These are phyloP conservation scores for Apiotrichum gracile DNA, from an alignment of 1,284 basidiomycete species.

Conservation along the genomic window DNA sequence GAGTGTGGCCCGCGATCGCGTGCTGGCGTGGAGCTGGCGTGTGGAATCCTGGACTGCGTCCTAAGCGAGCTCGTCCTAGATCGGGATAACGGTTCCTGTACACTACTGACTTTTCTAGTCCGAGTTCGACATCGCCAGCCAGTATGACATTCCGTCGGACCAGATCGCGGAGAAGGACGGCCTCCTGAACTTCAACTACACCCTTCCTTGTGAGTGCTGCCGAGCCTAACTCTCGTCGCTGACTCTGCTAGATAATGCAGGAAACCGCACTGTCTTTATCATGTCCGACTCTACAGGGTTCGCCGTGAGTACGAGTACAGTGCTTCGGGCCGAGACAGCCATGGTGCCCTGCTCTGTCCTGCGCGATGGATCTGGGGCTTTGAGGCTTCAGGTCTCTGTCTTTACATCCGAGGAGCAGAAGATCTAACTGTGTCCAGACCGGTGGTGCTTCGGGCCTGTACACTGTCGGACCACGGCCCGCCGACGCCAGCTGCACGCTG, in stretches of 20 bases:
- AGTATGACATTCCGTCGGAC: constrained; percentile 12
- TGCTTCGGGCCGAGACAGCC: too few relatives aligned
- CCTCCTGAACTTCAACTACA: constrained; percentile 23
- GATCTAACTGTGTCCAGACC: constrained; percentile 19
- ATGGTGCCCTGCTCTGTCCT: too few relatives aligned
- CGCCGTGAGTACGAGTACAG: constrained; percentile 27
- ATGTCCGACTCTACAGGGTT: constrained; percentile 40
- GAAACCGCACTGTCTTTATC: constrained; percentile 29
- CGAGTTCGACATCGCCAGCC: constrained; percentile 32
- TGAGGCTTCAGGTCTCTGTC: neutral
- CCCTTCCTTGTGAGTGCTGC: constrained; percentile 30
- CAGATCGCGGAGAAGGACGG: constrained; percentile 7
- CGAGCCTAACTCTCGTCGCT: neutral
- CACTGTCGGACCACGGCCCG: constrained; percentile 17
- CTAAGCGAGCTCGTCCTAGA: too few relatives aligned
- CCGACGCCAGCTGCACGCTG: constrained; percentile 18
- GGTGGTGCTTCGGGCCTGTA: constrained; percentile 35
- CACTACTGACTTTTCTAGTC: constrained; percentile 18
- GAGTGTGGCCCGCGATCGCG: constrained; percentile 2
- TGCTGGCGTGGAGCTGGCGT: neutral
- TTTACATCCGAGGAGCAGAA: too few relatives aligned
- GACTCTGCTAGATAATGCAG: constrained; percentile 24
- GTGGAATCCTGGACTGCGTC: too few relatives aligned
- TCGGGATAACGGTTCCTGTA: neutral
- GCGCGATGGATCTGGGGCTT: neutral